phyloP scores from a whole-genome alignment of 768 basidiomycete species.

The Pleurotus eryngii region DNA sequence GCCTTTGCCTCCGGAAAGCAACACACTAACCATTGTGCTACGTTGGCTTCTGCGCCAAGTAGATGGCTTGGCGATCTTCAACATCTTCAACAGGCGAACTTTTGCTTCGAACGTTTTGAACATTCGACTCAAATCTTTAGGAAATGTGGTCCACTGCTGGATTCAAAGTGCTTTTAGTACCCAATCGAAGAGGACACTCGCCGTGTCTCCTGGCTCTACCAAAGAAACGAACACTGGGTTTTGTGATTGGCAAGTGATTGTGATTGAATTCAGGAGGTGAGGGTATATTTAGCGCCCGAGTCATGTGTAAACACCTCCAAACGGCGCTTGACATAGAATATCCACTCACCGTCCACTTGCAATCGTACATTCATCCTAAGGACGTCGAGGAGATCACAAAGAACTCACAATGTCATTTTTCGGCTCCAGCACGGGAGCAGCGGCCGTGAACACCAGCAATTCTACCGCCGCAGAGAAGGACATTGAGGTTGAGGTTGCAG shows the following conservation, averaged over 20 bases:
- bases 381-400: neutral
- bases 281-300: neutral
- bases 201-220: too few relatives aligned
- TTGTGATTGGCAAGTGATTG: too few relatives aligned
- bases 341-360: too few relatives aligned
- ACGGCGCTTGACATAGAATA: neutral
- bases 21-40: slow-evolving; percentile 21
- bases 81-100: too few relatives aligned
- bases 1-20: slow-evolving; percentile 25
- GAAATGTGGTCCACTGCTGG: too few relatives aligned
- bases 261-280: neutral
- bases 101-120: too few relatives aligned
- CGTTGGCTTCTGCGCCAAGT: neutral
- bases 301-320: neutral
- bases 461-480: slow-evolving; percentile 58
- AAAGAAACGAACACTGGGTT: too few relatives aligned
- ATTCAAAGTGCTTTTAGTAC: too few relatives aligned
- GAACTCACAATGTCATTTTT: neutral
- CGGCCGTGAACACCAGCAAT: neutral
- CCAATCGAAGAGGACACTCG: too few relatives aligned
- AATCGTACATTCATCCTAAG: too few relatives aligned
- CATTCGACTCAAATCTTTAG: too few relatives aligned
- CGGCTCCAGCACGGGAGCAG: neutral
- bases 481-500: slow-evolving; percentile 75
- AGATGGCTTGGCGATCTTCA: too few relatives aligned